These are phyloP conservation scores for Diplodia scrobiculata DNA, from an alignment of 2,329 filamentous ascomycete genomes.

Conservation along the genomic window DNA sequence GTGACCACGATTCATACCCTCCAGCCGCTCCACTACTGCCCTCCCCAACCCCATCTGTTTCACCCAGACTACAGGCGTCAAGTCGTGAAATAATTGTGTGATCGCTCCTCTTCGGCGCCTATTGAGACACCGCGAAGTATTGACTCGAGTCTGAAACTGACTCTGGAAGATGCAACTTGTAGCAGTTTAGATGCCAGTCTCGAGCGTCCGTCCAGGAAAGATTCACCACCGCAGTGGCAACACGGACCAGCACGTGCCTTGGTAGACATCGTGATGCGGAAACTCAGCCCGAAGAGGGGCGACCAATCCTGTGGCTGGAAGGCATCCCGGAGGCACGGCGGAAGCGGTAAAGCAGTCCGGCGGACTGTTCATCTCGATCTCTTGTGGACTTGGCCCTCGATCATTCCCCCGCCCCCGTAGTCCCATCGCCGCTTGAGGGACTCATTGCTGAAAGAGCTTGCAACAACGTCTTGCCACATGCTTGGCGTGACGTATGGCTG, in stretches of 20 bases:
- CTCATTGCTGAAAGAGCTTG: slow-evolving; percentile 46
- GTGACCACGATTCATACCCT: not conserved
- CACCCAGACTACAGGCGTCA: not conserved
- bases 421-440: slow-evolving; percentile 51
- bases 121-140: not conserved
- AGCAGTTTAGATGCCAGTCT: not conserved
- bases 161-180: not conserved
- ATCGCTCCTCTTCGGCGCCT: not conserved
- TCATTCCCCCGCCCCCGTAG: slow-evolving; percentile 42
- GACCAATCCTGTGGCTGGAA: slow-evolving; percentile 6
- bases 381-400: slow-evolving; percentile 45
- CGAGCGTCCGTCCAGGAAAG: not conserved
- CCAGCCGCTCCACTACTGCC: not conserved
- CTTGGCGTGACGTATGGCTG: slow-evolving; percentile 51
- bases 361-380: slow-evolving; percentile 48
- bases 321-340: slow-evolving; percentile 5
- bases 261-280: not conserved
- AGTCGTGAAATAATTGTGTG: slow-evolving; percentile 2
- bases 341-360: slow-evolving; percentile 9
- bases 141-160: not conserved
- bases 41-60: not conserved
- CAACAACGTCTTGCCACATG: slow-evolving; percentile 56
- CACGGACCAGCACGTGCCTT: not conserved
- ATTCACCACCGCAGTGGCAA: not conserved
- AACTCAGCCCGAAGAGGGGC: not conserved